Evolutionary conservation across 176 grass and related monocot species (phyloP), one percentile per base, ranked within the genome.

Genomic region (Hsuehochloa calcarea): DNA sequence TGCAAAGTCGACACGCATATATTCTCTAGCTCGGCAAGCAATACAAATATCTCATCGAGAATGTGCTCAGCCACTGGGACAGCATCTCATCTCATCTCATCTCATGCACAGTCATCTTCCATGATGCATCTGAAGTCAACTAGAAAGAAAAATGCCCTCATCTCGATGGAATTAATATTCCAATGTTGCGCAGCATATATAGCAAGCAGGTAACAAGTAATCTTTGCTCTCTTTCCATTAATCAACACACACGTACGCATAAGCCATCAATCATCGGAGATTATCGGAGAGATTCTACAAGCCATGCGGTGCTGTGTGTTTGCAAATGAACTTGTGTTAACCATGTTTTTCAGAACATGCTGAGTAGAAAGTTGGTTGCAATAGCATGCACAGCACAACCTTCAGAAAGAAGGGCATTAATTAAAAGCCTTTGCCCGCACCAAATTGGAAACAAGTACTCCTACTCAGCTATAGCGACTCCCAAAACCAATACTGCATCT

Each of bases 61-160:
- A n/a, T 69, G 63, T 40, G 72, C 72, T 82, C 79, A 77, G 65
- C 80, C 55, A 78, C 70, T 64, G 59, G 44, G 81, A 75, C 70
- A 34, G 87, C 77, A 85, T 81, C 51, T 40, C n/a, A 6, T 2
- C 29, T 1, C n/a, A 6, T 2, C 29, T 1, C 77, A 85, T 81
- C 51, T 40, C n/a, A 6, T 2, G 13, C 8, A 39, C n/a, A n/a
- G 60, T 66, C 82, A 80, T 64, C 31, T 16, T 68, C 81, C 50
- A 22, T 27, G n/a, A 26, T 12, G 52, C 69, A n/a, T 29, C 31
- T 67, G 55, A 67, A 66, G 59, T 27, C 4, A 31, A 47, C 22
- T 16, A 43, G 2, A 56, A 15, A 43, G 39, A 17, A 50, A 3
- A 8, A 47, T 13, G 13, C 47, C 15, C 50, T 52, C 27, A 50